A percentile compares a stretch with the other conserved stretches of the same genome.
Conservation (phyloP, 768 basidiomycete genomes). For the Pleurotus eryngii region DNA sequence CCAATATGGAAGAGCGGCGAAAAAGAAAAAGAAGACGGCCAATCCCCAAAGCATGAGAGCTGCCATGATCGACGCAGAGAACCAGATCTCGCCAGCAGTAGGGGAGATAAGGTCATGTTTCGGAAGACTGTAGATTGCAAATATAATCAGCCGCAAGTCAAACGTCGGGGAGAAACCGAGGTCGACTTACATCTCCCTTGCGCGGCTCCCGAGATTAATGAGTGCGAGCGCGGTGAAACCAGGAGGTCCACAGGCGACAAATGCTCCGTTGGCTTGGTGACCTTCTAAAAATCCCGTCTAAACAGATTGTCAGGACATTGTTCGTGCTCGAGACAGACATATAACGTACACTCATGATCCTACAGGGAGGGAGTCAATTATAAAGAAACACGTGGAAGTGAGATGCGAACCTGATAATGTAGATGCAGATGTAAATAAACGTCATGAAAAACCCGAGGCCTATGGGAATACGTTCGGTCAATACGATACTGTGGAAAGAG, state of each 20-base stretch:
- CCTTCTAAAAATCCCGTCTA: conserved; percentile 46
- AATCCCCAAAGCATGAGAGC: conserved; percentile 43
- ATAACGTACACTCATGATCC: conserved; percentile 37
- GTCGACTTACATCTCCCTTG: conserved; percentile 31
- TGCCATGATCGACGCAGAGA: conserved; percentile 33
- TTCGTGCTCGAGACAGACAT: too few species aligned
- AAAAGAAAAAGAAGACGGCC: conserved; percentile 44
- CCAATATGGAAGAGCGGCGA: conserved; percentile 43
- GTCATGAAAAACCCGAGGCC: conserved; percentile 48
- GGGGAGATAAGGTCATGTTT: conserved; percentile 31
- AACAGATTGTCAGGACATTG: too few species aligned
- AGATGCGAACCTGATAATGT: conserved; percentile 35
- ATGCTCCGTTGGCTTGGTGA: conserved; percentile 46
- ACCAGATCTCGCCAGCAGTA: conserved; percentile 43
- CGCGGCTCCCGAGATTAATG: conserved; percentile 38
- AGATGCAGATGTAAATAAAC: conserved; percentile 48
- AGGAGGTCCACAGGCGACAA: conserved; percentile 46
- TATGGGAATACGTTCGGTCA: conserved; percentile 3
- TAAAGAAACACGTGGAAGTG: background rate
- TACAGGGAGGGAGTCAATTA: conserved; percentile 7
- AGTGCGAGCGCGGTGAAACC: conserved; percentile 48
- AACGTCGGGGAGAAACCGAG: background rate
- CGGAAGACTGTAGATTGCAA: conserved; percentile 23
- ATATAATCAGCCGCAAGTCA: background rate
- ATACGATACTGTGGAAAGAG: background rate